phyloP scores from a whole-genome alignment of 768 basidiomycete species.

The Tricholoma sp. region DNA sequence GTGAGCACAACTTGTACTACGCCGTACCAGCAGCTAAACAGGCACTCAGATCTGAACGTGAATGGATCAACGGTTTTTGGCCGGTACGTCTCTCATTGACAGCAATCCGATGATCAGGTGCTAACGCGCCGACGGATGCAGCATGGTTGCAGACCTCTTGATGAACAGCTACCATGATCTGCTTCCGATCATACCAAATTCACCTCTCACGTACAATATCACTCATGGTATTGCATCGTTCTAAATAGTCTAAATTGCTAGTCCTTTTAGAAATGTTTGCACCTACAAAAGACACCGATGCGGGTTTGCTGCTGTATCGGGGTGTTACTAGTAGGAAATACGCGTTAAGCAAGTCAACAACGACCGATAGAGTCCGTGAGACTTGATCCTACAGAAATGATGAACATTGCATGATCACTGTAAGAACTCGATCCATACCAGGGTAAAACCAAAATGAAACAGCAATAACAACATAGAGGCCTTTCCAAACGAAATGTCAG shows the following conservation, averaged over 20 bases:
- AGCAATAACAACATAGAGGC: constrained; percentile 67
- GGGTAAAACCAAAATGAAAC: constrained; percentile 71
- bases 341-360: not conserved
- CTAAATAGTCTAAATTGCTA: not conserved
- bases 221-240: not conserved
- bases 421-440: constrained; percentile 22
- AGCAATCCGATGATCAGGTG: too few species aligned
- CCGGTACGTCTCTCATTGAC: not conserved
- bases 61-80: not conserved
- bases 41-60: too few species aligned
- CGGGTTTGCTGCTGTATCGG: too few species aligned
- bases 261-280: too few species aligned
- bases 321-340: too few species aligned
- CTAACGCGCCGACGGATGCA: too few species aligned
- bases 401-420: not conserved
- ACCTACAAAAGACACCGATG: too few species aligned
- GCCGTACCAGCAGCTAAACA: too few species aligned
- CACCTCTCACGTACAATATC: not conserved
- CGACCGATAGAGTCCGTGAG: constrained; percentile 11
- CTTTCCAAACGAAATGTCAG: constrained; percentile 24
- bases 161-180: not conserved
- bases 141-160: not conserved
- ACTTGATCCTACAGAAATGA: constrained; percentile 8
- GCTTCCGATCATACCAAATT: not conserved
- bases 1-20: constrained; percentile 11